phyloP scores from a whole-genome alignment of 2,329 filamentous ascomycete genomes.

The Diaporthe sp. region DNA sequence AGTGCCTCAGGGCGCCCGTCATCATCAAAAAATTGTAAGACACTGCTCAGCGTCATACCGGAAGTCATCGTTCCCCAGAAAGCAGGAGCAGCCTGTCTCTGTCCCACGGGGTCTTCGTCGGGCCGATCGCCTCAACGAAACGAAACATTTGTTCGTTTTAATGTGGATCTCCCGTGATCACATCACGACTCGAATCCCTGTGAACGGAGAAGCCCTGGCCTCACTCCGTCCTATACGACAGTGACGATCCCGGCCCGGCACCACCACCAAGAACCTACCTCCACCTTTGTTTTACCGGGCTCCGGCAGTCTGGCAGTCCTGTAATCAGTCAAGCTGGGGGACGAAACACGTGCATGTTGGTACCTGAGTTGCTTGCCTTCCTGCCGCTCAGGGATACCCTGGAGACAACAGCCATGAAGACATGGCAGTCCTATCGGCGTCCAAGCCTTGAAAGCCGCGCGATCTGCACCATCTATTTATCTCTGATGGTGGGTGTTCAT shows the following conservation, averaged over 20 bases:
- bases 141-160: slow-evolving; percentile 4
- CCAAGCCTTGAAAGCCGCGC: neutral
- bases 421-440: neutral
- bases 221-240: neutral
- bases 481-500: neutral
- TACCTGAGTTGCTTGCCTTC: neutral
- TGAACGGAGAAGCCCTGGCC: neutral
- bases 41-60: neutral
- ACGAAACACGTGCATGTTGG: neutral
- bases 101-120: neutral
- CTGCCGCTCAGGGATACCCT: slow-evolving; percentile 1
- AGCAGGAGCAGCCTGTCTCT: neutral
- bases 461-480: neutral
- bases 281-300: neutral
- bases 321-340: neutral
- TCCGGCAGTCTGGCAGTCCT: neutral
- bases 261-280: neutral
- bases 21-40: neutral
- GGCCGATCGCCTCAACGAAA: slow-evolving; percentile 8
- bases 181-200: neutral
- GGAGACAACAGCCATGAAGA: neutral
- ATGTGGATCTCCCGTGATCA: slow-evolving; percentile 21
- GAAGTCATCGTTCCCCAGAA: neutral
- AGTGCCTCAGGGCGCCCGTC: neutral
- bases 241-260: neutral